Base-by-base conservation (phyloP, 2,329 filamentous ascomycete species). In the Pseudogymnoascus pannorum region DNA sequence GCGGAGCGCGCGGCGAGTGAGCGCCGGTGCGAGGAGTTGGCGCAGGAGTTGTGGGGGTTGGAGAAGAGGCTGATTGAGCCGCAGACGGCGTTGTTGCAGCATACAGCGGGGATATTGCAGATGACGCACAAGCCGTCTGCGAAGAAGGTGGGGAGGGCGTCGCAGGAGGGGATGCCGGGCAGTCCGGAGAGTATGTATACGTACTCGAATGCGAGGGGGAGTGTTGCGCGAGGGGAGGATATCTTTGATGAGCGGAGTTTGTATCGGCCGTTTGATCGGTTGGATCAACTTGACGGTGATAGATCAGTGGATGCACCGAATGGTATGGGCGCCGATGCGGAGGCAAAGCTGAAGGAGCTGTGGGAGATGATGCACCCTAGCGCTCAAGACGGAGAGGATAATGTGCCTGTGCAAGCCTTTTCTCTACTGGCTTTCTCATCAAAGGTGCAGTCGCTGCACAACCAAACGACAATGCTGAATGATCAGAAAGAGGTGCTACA, bases 31-130 rank as follows among this genome's bases (percentile, higher is more conserved):
- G 91, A 97, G 67, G 89, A 94, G 63, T 77, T 97, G 61, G 87
- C 92, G 3, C 80, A 86, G 40, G 91, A 96, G 69, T 77, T 97
- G 36, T 91, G 89, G 76, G 82, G 83, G 63, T 77, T 96, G 61
- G 91, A 97, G 74, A 89, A 89, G 73, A 79, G 88, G 66, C 78
- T 88, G 63, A 86, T 91, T 76, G 82, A 88, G 62, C 83, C 90
- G 7, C 89, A 95, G 69, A 84, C 83, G 68, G 84, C 86, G 64
- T 77, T 99, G 48, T 77, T 97, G 58, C 87, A 93, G 72, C 94
- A 99, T 72, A 97, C 93, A 0, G 92, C 94, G 12, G 93, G 91
- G 48, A 90, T 99, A 38, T 77, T 99, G 60, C 92, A 96, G 71
- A 83, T 96, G 73, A 95, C 92, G 7, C 92, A 97, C 74, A 88